Percentiles rank a stretch among this genome's conserved stretches.
Evolutionary conservation across 306 rosid genomes (phyloP).

Genomic region (Luffa aegyptiaca): DNA sequence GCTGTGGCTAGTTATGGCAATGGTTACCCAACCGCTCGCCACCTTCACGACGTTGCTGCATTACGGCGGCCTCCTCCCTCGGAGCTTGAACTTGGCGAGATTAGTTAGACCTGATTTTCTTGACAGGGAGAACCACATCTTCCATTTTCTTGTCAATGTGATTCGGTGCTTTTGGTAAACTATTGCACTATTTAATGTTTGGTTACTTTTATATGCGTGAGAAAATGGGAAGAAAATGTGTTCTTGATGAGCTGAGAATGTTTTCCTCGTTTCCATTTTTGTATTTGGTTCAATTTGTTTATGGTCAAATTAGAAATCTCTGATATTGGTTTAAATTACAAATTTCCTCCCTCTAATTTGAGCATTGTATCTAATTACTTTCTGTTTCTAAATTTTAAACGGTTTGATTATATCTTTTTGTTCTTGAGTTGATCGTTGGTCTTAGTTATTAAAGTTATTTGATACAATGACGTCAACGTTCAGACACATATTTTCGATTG

Average conservation of each 20-base stretch:
- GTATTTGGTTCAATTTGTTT: not conserved
- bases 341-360: no score
- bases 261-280: not conserved
- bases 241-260: not conserved
- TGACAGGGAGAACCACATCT: not conserved
- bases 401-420: no score
- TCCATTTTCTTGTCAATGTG: conserved; percentile 3
- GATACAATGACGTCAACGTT: no score
- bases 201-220: not conserved
- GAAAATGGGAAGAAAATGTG: not conserved
- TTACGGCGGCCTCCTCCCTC: not conserved
- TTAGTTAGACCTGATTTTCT: not conserved
- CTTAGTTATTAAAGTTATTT: no score
- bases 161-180: conserved; percentile 4
- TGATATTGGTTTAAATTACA: not conserved
- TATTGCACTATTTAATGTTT: not conserved
- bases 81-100: not conserved
- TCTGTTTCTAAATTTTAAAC: no score
- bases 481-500: no score
- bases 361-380: not conserved
- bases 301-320: no score
- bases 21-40: not conserved
- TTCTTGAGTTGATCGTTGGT: no score
- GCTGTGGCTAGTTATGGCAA: not conserved
- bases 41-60: not conserved